Percentiles rank a stretch among this genome's conserved stretches.
Evolutionary conservation across 2,329 filamentous ascomycete genomes (phyloP).

Genomic region (Apiospora malaysiana): DNA sequence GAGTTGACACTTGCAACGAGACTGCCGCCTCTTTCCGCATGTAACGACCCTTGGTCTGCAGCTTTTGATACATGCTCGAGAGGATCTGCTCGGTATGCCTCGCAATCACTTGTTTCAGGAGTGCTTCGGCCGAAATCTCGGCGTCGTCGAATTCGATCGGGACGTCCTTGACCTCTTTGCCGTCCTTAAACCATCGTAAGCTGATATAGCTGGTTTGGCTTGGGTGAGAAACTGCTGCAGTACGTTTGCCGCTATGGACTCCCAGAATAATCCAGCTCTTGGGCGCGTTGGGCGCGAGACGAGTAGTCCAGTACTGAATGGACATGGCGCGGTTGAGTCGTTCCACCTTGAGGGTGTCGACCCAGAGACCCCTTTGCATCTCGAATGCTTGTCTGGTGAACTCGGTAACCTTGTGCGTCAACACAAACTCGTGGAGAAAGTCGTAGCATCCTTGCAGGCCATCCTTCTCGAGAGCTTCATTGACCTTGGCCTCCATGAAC

Average conservation of each 20-base stretch:
- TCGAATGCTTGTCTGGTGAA: conserved; percentile 78
- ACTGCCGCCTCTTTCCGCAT: conserved; percentile 63
- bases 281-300: conserved; percentile 58
- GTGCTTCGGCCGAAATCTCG: conserved; percentile 73
- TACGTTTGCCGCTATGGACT: conserved; percentile 69
- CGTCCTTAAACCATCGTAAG: conserved; percentile 84
- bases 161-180: conserved; percentile 73
- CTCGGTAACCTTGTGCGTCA: conserved; percentile 90
- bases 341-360: conserved; percentile 77
- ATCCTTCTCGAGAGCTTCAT: conserved; percentile 70
- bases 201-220: conserved; percentile 61
- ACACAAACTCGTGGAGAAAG: conserved; percentile 83
- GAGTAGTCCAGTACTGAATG: conserved; percentile 87
- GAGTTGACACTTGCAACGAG: conserved; percentile 60
- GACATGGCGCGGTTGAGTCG: conserved; percentile 80
- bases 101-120: conserved; percentile 77
- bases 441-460: conserved; percentile 83
- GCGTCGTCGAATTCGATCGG: conserved; percentile 71
- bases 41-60: conserved; percentile 67
- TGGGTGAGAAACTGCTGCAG: conserved; percentile 45
- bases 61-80: conserved; percentile 64
- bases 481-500: conserved; percentile 74
- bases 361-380: conserved; percentile 75
- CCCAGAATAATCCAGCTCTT: conserved; percentile 95
- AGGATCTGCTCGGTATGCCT: conserved; percentile 77